Conservation (phyloP, 768 basidiomycete species). For the Serendipita indica region DNA sequence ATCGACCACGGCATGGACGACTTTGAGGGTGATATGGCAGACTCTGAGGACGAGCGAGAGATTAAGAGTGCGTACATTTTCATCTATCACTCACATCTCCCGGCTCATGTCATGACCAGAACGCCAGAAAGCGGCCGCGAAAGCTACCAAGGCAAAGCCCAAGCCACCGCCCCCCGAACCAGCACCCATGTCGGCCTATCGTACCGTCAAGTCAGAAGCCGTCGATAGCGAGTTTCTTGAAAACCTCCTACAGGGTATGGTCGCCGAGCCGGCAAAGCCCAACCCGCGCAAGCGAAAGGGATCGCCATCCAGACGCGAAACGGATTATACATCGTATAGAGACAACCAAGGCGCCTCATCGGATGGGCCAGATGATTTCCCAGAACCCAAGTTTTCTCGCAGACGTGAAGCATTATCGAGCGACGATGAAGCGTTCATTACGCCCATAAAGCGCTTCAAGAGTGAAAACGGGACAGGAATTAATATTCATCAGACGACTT, state of each 20-base stretch:
- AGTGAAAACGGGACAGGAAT: constrained; percentile 38
- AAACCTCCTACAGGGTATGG: constrained; percentile 58
- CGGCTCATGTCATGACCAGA: constrained; percentile 20
- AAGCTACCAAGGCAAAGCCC: constrained; percentile 31
- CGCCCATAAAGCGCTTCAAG: constrained; percentile 55
- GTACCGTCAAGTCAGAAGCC: constrained; percentile 55
- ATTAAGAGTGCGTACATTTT: constrained; percentile 27
- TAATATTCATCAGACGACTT: constrained; percentile 19
- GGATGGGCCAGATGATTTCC: constrained; percentile 31
- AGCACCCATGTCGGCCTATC: constrained; percentile 62
- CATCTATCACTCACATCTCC: neutral
- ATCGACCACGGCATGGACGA: constrained; percentile 96
- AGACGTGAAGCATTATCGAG: constrained; percentile 20
- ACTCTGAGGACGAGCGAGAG: constrained; percentile 41
- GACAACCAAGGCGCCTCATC: constrained; percentile 19
- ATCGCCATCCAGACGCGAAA: constrained; percentile 9
- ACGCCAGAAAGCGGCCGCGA: constrained; percentile 30
- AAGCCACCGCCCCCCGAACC: constrained; percentile 35
- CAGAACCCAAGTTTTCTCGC: constrained; percentile 1
- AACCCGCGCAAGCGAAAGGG: constrained; percentile 12
- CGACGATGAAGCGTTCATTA: constrained; percentile 42
- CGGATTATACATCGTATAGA: neutral
- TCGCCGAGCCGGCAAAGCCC: constrained; percentile 28
- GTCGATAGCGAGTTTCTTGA: constrained; percentile 88
- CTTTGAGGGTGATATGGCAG: constrained; percentile 41